Conservation (phyloP, 768 basidiomycete genomes). For the Asterophora parasitica region DNA sequence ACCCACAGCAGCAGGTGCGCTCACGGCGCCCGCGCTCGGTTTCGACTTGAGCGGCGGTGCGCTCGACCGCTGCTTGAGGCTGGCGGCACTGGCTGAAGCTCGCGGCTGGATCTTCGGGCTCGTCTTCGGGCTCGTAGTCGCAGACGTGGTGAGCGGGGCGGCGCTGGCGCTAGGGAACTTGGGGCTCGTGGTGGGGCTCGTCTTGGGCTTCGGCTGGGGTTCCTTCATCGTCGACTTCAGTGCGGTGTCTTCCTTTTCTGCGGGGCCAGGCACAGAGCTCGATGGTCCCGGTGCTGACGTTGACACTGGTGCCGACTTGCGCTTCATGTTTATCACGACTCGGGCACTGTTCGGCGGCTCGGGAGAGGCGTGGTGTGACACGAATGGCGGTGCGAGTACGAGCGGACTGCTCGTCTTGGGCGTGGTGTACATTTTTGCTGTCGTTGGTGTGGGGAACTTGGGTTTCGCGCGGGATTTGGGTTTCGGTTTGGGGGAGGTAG, state of each 20-base stretch:
- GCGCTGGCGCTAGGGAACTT: too few species aligned
- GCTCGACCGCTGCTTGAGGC: too few species aligned
- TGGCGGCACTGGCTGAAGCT: conserved; percentile 3
- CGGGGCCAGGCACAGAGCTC: too few species aligned
- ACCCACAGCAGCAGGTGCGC: background rate
- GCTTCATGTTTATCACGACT: conserved; percentile 7
- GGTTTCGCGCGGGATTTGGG: conserved; percentile 15
- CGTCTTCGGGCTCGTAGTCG: background rate
- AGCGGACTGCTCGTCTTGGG: conserved; percentile 22
- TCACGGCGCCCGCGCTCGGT: conserved; percentile 1
- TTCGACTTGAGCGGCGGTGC: conserved; percentile 1
- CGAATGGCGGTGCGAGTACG: conserved; percentile 15
- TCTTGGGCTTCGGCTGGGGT: too few species aligned
- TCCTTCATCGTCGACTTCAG: too few species aligned
- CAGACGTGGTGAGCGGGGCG: background rate
- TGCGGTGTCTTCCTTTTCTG: too few species aligned
- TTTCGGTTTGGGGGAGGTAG: conserved; percentile 17
- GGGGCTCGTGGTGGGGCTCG: too few species aligned
- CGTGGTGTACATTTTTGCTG: conserved; percentile 1
- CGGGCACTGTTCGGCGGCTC: conserved; percentile 7
- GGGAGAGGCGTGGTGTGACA: conserved; percentile 7
- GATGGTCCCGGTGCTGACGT: background rate
- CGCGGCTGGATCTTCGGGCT: too few species aligned
- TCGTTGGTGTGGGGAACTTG: conserved; percentile 8
- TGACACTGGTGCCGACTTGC: background rate